Evolutionary conservation across 2,329 filamentous ascomycete genomes (phyloP), one percentile per base, ranked within the genome.

Genomic region (Beauveria caledonica): DNA sequence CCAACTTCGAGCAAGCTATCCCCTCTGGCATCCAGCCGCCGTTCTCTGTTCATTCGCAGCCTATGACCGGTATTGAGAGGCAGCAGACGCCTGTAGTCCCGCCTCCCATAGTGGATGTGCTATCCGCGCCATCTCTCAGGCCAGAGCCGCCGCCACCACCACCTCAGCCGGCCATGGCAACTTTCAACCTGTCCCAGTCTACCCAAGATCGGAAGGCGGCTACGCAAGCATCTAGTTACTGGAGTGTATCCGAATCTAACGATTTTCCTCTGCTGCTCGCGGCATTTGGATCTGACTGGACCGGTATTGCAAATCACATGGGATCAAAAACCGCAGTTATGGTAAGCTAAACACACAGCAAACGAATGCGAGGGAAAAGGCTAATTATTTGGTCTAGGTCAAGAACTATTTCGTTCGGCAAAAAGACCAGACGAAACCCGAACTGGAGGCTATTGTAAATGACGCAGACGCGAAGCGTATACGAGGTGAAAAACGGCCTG

Each of bases 251-350:
- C 1, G 90, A 94, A 73, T 81, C 87, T 59, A 87, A 81, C 51
- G 89, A 92, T 68, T 94, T 94, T 72, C 86, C 87, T 40, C 82
- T 80, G 60, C 79, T 91, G 61, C 78, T 94, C 51, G 81, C 79
- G 55, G 82, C 90, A 59, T 93, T 91, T 74, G 90, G 90, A 61
- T 90, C 87, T 17, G 89, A 94, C 70, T 94, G 89, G 84, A 77
- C 77, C 53, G 83, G 82, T 5, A 93, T 93, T 72, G 87, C 90
- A 45, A 79, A 79, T 56, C 85, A 90, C 67, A 92, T 94, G 87
- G 86, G 87, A 54, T 90, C 89, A 5, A 93, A 93, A 74, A 93
- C 90, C 19, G 82, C 87, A 60, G 88, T 89, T n/a, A 94, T 94
- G 90, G 90, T 89, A 53, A 45, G 57, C 25, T 44, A 13, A 42